Evolutionary conservation across 176 grass and related monocot genomes (phyloP).

Genomic region (Rhynchospora tenuis): DNA sequence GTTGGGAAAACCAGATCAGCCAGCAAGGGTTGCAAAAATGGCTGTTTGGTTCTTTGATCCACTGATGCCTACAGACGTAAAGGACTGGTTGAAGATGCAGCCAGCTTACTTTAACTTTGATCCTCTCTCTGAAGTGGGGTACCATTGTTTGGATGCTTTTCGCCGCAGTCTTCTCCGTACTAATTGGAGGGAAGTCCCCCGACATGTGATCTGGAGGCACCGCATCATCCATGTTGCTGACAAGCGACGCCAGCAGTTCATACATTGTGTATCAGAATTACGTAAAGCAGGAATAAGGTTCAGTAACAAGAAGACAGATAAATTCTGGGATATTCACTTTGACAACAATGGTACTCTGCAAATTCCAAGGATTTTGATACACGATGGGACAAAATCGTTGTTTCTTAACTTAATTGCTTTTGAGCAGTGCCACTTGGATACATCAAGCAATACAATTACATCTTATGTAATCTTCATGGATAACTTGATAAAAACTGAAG

Average conservation of each 20-base stretch:
- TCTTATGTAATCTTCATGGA: constrained; percentile 99
- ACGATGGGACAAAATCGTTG: constrained; percentile 77
- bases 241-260: constrained; percentile 76
- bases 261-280: constrained; percentile 88
- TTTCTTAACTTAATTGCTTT: constrained; percentile 97
- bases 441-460: constrained; percentile 65
- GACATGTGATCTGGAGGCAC: constrained; percentile 43
- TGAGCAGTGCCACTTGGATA: constrained; percentile 85
- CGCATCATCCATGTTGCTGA: constrained; percentile 46
- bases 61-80: constrained; percentile 67
- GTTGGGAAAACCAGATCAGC: constrained; percentile 37
- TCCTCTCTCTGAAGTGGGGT: constrained; percentile 44
- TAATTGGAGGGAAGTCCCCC: constrained; percentile 28
- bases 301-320: constrained; percentile 63
- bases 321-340: constrained; percentile 92
- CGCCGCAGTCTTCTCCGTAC: constrained; percentile 62
- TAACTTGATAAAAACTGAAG: constrained; percentile 89
- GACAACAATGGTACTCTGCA: constrained; percentile 54
- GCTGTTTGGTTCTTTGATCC: constrained; percentile 85
- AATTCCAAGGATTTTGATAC: constrained; percentile 84
- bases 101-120: constrained; percentile 53
- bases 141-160: constrained; percentile 90
- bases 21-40: constrained; percentile 38
- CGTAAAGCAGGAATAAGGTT: constrained; percentile 63
- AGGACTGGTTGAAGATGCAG: constrained; percentile 40